Evolutionary conservation across 345 rosid species (phyloP).

Genomic region (Heritiera littoralis): DNA sequence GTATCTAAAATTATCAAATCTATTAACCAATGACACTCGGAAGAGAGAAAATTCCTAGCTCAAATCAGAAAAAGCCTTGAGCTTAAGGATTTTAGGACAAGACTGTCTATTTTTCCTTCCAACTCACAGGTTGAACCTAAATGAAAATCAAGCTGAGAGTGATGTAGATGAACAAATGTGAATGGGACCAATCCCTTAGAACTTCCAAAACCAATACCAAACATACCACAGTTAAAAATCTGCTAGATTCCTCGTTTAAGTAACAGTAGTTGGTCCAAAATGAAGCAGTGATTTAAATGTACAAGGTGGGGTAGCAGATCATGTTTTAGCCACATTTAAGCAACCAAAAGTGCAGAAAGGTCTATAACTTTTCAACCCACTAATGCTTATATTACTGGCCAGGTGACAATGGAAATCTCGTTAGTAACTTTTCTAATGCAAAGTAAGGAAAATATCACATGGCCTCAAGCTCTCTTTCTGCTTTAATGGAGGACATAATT

Average conservation of each 20-base stretch:
- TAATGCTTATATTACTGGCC: background rate
- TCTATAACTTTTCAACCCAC: constrained; percentile 12
- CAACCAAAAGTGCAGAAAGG: constrained; percentile 18
- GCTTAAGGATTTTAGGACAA: background rate
- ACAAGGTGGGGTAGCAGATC: constrained; percentile 13
- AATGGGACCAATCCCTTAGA: constrained; percentile 1
- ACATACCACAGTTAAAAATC: no score
- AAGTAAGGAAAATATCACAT: constrained; percentile 18
- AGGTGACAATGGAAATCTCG: constrained; percentile 1
- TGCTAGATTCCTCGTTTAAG: background rate
- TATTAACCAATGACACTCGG: background rate
- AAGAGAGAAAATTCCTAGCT: background rate
- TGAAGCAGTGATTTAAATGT: background rate
- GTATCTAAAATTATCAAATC: no score
- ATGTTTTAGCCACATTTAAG: background rate
- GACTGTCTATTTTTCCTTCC: background rate
- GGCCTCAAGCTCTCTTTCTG: constrained; percentile 22
- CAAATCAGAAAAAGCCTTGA: background rate
- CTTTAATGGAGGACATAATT: constrained; percentile 21
- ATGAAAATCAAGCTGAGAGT: background rate
- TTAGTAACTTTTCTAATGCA: background rate
- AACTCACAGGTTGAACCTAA: background rate
- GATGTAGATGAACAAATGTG: background rate
- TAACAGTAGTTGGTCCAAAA: background rate
- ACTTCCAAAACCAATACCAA: background rate